A percentile compares a stretch with the other conserved stretches of the same genome.
Evolutionary conservation across 148 eudicot species (phyloP).

Genomic region (Rheum nobile): DNA sequence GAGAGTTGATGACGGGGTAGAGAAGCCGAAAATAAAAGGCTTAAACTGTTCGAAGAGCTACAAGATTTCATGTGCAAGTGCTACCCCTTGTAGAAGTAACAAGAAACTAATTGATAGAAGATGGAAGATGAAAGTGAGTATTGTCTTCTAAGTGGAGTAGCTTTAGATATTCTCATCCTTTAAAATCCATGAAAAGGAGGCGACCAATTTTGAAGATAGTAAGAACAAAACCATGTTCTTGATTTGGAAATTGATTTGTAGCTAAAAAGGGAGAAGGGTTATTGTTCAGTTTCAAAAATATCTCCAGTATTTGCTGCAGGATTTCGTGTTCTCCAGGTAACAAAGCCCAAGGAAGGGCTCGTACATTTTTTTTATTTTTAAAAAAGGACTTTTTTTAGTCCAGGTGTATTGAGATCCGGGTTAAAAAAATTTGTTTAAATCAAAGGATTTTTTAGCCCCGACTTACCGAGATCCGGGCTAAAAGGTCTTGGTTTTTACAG

Average conservation of each 20-base stretch:
- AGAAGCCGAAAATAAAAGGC: not conserved
- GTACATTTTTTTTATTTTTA: too few relatives aligned
- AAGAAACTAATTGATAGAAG: not conserved
- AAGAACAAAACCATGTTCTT: not conserved
- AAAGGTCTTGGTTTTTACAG: too few relatives aligned
- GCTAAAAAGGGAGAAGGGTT: too few relatives aligned
- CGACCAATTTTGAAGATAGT: too few relatives aligned
- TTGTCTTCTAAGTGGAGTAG: constrained; percentile 3
- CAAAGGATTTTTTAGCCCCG: too few relatives aligned
- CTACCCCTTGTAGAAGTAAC: not conserved
- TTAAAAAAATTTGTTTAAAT: too few relatives aligned
- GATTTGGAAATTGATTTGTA: not conserved
- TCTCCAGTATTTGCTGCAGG: not conserved
- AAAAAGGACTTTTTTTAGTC: too few relatives aligned
- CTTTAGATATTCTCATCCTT: not conserved
- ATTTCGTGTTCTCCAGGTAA: not conserved
- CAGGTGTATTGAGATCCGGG: too few relatives aligned
- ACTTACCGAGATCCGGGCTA: too few relatives aligned
- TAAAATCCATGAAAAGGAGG: too few relatives aligned
- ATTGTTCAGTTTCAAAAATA: too few relatives aligned
- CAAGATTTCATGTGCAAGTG: not conserved
- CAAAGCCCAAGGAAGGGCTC: too few relatives aligned
- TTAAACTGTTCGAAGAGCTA: not conserved
- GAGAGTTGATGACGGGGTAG: not conserved
- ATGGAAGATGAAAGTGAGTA: not conserved